Conservation (phyloP, 371 early-diverging fungal species). For the Rhizomucor miehei region DNA sequence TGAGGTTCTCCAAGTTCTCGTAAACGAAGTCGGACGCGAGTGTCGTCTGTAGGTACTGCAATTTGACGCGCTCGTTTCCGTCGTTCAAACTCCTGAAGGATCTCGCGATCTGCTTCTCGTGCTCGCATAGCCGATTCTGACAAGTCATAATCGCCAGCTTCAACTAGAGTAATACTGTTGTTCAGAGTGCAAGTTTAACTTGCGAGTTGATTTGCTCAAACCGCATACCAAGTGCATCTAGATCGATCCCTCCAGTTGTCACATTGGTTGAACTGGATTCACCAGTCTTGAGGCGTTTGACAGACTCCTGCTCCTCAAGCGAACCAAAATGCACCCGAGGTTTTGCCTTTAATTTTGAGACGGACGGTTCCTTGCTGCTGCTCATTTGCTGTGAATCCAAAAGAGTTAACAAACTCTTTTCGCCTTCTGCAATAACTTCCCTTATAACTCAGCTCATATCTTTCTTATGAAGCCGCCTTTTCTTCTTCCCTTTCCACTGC, state of each 20-base stretch:
- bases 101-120: constrained; percentile 66
- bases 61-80: constrained; percentile 74
- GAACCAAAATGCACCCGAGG: constrained; percentile 49
- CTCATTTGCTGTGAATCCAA: not conserved
- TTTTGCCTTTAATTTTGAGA: constrained; percentile 26
- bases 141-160: constrained; percentile 31
- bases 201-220: too few species aligned
- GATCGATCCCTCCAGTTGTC: constrained; percentile 33
- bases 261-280: constrained; percentile 10
- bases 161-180: constrained; percentile 13
- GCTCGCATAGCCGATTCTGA: constrained; percentile 50
- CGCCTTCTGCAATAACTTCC: not conserved
- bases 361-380: not conserved
- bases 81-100: constrained; percentile 84
- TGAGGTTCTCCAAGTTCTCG: constrained; percentile 83
- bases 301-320: constrained; percentile 36
- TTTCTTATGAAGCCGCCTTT: not conserved
- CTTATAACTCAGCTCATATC: not conserved
- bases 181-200: not conserved
- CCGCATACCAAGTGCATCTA: constrained; percentile 38
- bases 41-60: constrained; percentile 93
- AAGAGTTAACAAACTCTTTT: too few species aligned
- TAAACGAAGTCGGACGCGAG: constrained; percentile 70
- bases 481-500: not conserved
- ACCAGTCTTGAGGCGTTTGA: constrained; percentile 25